Evolutionary conservation across 306 rosid species (phyloP).

Genomic region (Vigna radiata): DNA sequence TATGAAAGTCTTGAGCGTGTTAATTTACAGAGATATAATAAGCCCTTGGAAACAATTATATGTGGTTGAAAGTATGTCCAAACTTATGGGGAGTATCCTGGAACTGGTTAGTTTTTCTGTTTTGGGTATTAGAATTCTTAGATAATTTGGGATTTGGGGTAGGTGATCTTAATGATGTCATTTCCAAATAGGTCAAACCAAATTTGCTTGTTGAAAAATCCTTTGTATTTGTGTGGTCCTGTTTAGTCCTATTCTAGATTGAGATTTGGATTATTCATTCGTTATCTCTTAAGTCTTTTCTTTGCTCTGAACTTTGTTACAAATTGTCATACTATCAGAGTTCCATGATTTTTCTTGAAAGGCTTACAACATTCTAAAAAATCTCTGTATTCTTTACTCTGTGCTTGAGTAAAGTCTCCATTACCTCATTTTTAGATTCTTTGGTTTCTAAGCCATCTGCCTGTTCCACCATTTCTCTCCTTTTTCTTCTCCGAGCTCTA

Average conservation of each 20-base stretch:
- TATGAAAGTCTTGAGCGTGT: neutral
- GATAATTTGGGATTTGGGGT: constrained; percentile 4
- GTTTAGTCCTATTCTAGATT: neutral
- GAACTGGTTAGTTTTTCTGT: constrained; percentile 9
- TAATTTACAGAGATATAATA: neutral
- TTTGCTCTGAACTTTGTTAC: neutral
- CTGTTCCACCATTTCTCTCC: neutral
- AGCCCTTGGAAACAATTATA: neutral
- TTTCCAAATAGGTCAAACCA: neutral
- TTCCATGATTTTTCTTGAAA: neutral
- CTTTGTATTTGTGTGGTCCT: neutral
- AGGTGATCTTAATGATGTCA: neutral
- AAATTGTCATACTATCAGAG: neutral
- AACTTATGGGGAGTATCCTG: neutral
- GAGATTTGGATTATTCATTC: neutral
- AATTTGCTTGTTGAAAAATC: neutral
- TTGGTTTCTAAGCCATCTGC: neutral
- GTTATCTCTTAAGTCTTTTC: neutral
- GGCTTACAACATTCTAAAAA: neutral
- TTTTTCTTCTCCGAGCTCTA: too few species aligned
- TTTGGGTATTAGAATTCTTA: constrained; percentile 20
- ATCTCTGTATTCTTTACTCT: neutral
- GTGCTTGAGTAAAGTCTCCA: neutral
- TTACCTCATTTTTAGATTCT: neutral
- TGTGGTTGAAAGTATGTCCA: constrained; percentile 16